These are phyloP conservation scores for Nicotiana undulata DNA, from an alignment of 257 asterid genomes.

Conservation along the genomic window DNA sequence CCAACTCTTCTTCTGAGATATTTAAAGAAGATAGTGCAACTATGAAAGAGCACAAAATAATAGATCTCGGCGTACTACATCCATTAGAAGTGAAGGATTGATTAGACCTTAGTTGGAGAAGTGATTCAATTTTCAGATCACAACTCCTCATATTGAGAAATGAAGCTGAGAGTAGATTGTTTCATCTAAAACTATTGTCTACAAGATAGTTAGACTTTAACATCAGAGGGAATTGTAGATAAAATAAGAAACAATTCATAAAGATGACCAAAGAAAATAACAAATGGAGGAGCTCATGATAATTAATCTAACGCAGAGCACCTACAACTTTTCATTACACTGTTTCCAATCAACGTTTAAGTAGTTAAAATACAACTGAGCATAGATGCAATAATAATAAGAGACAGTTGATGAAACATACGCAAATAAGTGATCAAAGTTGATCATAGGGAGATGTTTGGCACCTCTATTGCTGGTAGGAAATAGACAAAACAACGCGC, in stretches of 20 bases:
- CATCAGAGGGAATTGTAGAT: background rate
- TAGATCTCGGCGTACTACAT: background rate
- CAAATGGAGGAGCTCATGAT: background rate
- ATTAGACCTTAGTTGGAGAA: background rate
- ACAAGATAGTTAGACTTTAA: background rate
- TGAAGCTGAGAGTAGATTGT: background rate
- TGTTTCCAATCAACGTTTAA: background rate
- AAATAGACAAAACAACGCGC: slow-evolving; percentile 83
- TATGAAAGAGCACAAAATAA: background rate
- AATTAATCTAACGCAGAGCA: background rate
- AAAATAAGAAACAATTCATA: background rate
- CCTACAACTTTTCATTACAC: background rate
- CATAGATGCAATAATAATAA: background rate
- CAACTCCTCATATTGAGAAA: background rate
- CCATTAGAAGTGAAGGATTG: background rate
- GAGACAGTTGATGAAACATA: slow-evolving; percentile 35
- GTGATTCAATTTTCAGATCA: background rate
- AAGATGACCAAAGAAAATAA: background rate
- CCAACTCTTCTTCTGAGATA: no score
- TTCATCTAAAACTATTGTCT: background rate
- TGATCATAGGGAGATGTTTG: slow-evolving; percentile 61
- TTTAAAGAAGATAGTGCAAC: background rate
- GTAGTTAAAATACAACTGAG: background rate
- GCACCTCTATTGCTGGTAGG: slow-evolving; percentile 58
- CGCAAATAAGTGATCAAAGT: slow-evolving; percentile 72